These are phyloP conservation scores for Lyophyllum semitale DNA, from an alignment of 768 basidiomycete species.

Conservation along the genomic window DNA sequence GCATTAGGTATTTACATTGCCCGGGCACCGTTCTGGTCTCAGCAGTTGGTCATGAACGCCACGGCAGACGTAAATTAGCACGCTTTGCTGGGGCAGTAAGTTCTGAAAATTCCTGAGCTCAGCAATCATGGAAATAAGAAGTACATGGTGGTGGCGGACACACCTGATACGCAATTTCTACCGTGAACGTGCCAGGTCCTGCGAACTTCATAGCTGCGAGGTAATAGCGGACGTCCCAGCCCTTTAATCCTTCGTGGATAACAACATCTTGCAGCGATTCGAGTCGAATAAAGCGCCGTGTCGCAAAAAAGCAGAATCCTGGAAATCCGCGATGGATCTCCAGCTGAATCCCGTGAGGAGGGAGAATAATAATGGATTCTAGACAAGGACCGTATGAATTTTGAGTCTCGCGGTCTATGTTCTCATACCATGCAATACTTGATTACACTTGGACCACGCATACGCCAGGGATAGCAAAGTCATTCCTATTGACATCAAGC, in stretches of 20 bases:
- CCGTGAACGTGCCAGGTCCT: slow-evolving; percentile 23
- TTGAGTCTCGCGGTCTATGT: not conserved
- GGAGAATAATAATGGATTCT: slow-evolving; percentile 75
- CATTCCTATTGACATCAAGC: not conserved
- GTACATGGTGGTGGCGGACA: slow-evolving; percentile 19
- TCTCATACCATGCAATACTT: slow-evolving; percentile 14
- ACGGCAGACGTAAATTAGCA: slow-evolving; percentile 58
- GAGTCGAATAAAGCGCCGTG: slow-evolving; percentile 62
- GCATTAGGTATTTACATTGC: not conserved
- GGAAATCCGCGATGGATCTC: slow-evolving; percentile 68
- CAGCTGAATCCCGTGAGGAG: slow-evolving; percentile 71
- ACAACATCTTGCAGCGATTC: slow-evolving; percentile 57
- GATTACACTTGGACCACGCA: slow-evolving; percentile 5
- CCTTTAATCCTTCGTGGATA: slow-evolving; percentile 71
- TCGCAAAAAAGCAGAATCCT: slow-evolving; percentile 32
- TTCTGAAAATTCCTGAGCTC: slow-evolving; percentile 51
- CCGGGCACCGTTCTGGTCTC: slow-evolving; percentile 6
- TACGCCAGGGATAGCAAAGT: not conserved
- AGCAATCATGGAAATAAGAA: not conserved
- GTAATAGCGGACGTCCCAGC: slow-evolving; percentile 77
- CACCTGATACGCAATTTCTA: slow-evolving; percentile 68
- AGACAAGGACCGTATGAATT: not conserved
- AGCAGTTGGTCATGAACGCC: slow-evolving; percentile 54
- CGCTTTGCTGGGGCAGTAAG: slow-evolving; percentile 60
- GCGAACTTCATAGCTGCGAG: slow-evolving; percentile 49